A percentile compares a stretch with the other conserved stretches of the same genome.
Evolutionary conservation across 2,329 filamentous ascomycete species (phyloP).

Genomic region (Fusarium sp.): DNA sequence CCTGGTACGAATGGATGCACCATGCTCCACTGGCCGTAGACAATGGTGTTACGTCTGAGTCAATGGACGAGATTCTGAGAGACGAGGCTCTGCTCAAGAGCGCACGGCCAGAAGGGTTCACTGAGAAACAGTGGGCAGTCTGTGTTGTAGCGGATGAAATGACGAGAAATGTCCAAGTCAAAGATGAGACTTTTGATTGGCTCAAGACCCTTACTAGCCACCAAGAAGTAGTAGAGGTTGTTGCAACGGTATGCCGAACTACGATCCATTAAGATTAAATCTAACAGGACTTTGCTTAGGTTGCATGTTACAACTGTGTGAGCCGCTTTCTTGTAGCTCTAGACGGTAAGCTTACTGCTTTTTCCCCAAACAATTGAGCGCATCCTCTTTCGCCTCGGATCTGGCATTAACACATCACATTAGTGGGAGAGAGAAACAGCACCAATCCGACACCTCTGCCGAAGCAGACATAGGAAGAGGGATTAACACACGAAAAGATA

Average conservation of each 20-base stretch:
- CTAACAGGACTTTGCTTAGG: neutral
- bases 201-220: neutral
- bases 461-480: too few relatives aligned
- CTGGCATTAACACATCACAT: too few relatives aligned
- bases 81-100: neutral
- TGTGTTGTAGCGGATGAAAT: conserved; percentile 1
- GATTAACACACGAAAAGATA: too few relatives aligned
- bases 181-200: neutral
- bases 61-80: neutral
- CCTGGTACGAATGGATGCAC: conserved; percentile 8
- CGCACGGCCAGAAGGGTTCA: neutral
- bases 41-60: neutral
- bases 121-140: neutral
- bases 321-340: conserved; percentile 10
- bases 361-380: too few relatives aligned
- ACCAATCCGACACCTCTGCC: neutral
- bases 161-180: neutral
- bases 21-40: neutral
- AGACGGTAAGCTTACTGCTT: neutral
- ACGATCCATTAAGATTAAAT: too few relatives aligned
- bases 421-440: neutral
- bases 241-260: neutral
- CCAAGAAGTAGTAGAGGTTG: conserved; percentile 1
- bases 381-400: too few relatives aligned
- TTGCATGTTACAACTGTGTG: conserved; percentile 1